Evolutionary conservation across 1,139 yeast species (phyloP).

Genomic region (Chernovozyma aurita): DNA sequence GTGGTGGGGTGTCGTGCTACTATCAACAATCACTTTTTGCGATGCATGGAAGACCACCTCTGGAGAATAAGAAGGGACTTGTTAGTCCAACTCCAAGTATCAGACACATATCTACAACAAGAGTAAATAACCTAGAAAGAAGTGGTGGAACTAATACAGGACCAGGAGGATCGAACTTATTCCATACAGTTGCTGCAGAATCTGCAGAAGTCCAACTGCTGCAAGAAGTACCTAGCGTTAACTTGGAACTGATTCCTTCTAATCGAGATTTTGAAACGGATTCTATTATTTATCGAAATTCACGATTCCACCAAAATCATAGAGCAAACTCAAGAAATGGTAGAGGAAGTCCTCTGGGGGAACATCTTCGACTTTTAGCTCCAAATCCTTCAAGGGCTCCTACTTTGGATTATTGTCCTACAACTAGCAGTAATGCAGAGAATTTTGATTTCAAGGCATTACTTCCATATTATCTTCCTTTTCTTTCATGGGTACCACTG

Average conservation of each 20-base stretch:
- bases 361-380: neutral
- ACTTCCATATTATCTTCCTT: constrained; percentile 75
- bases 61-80: constrained; percentile 9
- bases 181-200: neutral
- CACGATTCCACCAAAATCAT: neutral
- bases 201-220: neutral
- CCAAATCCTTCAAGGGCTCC: constrained; percentile 1
- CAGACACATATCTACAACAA: constrained; percentile 27
- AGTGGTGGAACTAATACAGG: neutral
- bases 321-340: neutral
- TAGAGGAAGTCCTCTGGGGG: neutral
- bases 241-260: neutral
- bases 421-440: constrained; percentile 3
- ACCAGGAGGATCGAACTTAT: neutral
- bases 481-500: constrained; percentile 70
- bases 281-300: neutral
- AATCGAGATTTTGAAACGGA: neutral
- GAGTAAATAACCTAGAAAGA: constrained; percentile 19
- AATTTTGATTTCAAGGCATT: constrained; percentile 3
- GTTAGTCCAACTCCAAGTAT: constrained; percentile 30
- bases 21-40: no score
- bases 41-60: constrained; percentile 3
- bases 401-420: constrained; percentile 5
- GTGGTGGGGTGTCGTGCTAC: no score
- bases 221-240: neutral